Evolutionary conservation across 371 early-diverging fungal genomes (phyloP), one percentile per base, ranked within the genome.

Genomic region (Fennellomyces sp.): DNA sequence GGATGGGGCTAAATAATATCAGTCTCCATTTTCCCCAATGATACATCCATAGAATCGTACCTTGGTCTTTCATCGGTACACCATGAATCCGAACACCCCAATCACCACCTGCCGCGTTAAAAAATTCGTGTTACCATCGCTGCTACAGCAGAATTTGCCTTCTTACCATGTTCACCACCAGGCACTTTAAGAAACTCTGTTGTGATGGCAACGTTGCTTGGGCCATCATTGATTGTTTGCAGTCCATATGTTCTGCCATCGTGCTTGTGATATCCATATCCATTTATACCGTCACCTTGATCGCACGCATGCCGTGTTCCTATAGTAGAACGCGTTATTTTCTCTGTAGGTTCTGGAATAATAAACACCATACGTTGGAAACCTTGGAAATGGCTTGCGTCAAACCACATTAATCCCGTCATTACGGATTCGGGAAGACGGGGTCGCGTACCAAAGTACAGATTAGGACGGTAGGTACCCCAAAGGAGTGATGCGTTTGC

Each of bases 321-420:
- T 90, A 52, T 57, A n/a, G n/a, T 26, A 49, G 3, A 51, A 51
- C 26, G 36, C 50, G 29, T 41, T 31, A 31, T 28, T 31, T 19
- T 51, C 35, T 35, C 12, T 4, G 8, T 13, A 2, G 42, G 7
- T n/a, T n/a, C 1, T 26, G 8, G n/a, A 19, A 13, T 29, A 28
- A 15, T 47, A 6, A 7, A 29, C 28, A 1, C 63, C 67, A 69
- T 79, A 88, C 88, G 66, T 56, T 84, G 73, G 17, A 82, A 76
- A 5, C 79, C 83, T 26, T 79, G 68, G 31, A 80, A 70, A n/a
- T 87, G 73, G 28, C 73, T 69, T 0, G 86, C 80, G 17, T 92
- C 89, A 72, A 91, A 94, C 98, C 98, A 97, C 86, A 94, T 90
- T 17, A 96, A 80, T 4, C 98, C 97, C 10, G 95, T 91, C 80